phyloP scores from a whole-genome alignment of 2,329 filamentous ascomycete species.

The Colletotrichum spaethianum region DNA sequence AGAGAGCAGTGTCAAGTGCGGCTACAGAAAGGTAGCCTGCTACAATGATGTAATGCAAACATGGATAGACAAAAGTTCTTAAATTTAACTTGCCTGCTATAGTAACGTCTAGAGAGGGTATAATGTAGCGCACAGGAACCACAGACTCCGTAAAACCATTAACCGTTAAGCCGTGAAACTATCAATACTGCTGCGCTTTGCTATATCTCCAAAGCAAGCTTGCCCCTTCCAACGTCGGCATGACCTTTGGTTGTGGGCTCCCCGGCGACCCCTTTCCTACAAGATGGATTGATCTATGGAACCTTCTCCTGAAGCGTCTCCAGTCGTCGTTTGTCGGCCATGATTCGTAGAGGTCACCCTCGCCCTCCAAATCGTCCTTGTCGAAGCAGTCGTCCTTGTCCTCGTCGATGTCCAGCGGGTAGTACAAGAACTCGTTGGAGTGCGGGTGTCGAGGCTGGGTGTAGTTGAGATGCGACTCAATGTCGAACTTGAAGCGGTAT shows the following conservation, averaged over 20 bases:
- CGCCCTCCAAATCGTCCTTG: constrained; percentile 43
- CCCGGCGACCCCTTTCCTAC: constrained; percentile 50
- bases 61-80: background rate
- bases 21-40: background rate
- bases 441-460: constrained; percentile 58
- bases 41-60: background rate
- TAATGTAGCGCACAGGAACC: constrained; percentile 1
- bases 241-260: constrained; percentile 5
- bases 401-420: constrained; percentile 52
- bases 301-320: constrained; percentile 53
- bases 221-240: constrained; percentile 41
- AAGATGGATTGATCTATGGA: constrained; percentile 50
- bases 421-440: constrained; percentile 56
- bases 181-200: constrained; percentile 31
- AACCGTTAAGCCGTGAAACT: background rate
- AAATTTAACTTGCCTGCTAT: background rate
- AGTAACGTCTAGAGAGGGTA: constrained; percentile 10
- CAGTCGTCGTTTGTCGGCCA: constrained; percentile 59
- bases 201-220: constrained; percentile 43
- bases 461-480: constrained; percentile 61
- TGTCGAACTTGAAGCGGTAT: constrained; percentile 63
- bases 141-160: background rate
- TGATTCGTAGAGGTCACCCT: constrained; percentile 51
- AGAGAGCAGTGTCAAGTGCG: background rate
- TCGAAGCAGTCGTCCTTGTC: constrained; percentile 46